A percentile compares a stretch with the other conserved stretches of the same genome.
Conservation (phyloP, 306 rosid genomes). For the Fagus sylvatica region DNA sequence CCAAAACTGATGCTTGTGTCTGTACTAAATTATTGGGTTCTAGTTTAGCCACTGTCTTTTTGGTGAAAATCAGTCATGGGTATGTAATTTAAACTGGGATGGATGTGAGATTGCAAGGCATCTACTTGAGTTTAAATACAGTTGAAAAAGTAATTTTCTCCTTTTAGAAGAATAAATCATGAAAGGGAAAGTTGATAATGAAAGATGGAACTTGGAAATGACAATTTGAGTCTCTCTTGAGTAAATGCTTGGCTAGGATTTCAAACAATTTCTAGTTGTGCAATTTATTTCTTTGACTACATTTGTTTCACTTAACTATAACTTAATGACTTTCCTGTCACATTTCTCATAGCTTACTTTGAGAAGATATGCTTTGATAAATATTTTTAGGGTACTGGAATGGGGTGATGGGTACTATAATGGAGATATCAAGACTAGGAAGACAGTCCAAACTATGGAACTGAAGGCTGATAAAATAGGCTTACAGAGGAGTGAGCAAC, state of each 20-base stretch:
- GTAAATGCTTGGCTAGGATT: neutral
- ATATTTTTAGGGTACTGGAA: conserved; percentile 57
- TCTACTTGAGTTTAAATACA: neutral
- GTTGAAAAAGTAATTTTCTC: neutral
- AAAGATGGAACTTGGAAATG: neutral
- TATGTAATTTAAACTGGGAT: neutral
- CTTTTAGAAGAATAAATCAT: neutral
- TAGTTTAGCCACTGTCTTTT: neutral
- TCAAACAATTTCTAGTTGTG: conserved; percentile 1
- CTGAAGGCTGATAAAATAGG: conserved; percentile 54
- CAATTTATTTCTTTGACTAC: neutral
- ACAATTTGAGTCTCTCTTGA: neutral
- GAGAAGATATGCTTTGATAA: neutral
- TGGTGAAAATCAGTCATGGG: neutral
- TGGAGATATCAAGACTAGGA: conserved; percentile 81
- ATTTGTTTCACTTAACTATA: neutral
- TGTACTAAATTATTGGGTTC: neutral
- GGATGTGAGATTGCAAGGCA: neutral
- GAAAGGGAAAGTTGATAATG: neutral
- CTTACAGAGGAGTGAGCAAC: conserved; percentile 72
- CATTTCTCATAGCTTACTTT: neutral
- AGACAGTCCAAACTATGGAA: conserved; percentile 62
- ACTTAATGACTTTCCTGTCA: neutral
- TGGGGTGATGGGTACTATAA: conserved; percentile 89
- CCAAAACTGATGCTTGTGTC: neutral